These are phyloP conservation scores for Papiliotrema laurentii DNA, from an alignment of 1,284 basidiomycete species.

Conservation along the genomic window DNA sequence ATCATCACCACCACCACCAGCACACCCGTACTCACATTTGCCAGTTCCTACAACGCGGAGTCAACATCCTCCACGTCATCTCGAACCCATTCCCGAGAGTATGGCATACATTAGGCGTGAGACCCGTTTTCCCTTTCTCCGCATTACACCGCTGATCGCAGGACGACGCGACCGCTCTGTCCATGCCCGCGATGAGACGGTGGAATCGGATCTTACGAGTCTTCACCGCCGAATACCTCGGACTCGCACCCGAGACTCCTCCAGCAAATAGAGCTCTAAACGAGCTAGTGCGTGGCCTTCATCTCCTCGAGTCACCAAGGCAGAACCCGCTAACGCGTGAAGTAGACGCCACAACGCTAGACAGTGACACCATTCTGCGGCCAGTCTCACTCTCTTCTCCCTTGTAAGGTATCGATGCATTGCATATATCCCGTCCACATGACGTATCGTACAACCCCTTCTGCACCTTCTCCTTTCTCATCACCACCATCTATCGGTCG, in stretches of 20 bases:
- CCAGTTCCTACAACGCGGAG: constrained; percentile 70
- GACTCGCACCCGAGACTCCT: constrained; percentile 50
- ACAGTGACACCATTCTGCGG: no score
- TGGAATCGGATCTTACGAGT: constrained; percentile 88
- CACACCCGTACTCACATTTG: neutral
- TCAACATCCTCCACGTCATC: constrained; percentile 87
- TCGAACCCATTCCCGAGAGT: constrained; percentile 82
- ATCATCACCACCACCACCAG: neutral
- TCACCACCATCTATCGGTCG: constrained; percentile 35
- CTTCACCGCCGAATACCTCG: constrained; percentile 85
- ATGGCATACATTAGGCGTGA: constrained; percentile 78
- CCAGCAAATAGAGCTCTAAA: neutral
- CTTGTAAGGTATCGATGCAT: constrained; percentile 6
- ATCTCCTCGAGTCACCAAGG: no score
- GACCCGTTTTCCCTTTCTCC: constrained; percentile 21
- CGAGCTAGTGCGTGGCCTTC: constrained; percentile 10
- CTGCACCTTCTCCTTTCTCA: neutral
- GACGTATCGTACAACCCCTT: constrained; percentile 8
- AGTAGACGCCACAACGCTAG: neutral
- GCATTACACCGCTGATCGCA: constrained; percentile 35
- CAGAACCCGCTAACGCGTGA: no score
- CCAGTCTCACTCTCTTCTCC: no score
- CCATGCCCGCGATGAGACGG: constrained; percentile 76
- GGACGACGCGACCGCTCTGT: constrained; percentile 85
- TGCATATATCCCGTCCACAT: neutral